Evolutionary conservation across 768 basidiomycete genomes (phyloP), one percentile per base, ranked within the genome.

Genomic region (Leucogyrophana mollusca): DNA sequence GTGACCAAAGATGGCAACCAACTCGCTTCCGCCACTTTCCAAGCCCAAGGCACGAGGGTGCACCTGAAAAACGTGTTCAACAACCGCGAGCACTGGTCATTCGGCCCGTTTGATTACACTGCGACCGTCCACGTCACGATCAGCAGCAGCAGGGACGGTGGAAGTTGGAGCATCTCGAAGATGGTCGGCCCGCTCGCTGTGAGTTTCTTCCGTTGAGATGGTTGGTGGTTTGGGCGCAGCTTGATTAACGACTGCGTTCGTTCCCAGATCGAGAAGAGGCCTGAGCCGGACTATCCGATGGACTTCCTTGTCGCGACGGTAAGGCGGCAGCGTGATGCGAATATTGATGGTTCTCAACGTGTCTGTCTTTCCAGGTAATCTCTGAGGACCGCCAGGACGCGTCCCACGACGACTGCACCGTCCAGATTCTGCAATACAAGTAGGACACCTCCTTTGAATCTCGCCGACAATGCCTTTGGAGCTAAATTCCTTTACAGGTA

Each of bases 281-380:
- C 27, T 30, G 27, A 30, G 13, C 27, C 6, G 27, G 27, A 30
- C 7, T 30, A 30, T 30, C 27, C 27, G 7, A 13, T 30, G 27
- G 27, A 37, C 6, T 21, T 37, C 35, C 35, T 9, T 9, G 9
- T 33, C 9, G 9, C n/a, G 9, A 9, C 32, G n/a, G n/a, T 9
- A 9, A 33, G 9, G n/a, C n/a, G 32, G 32, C 9, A 33, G 4
- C 55, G 47, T n/a, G 25, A 66, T 59, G n/a, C n/a, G n/a, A n/a
- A n/a, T n/a, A n/a, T n/a, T n/a, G n/a, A n/a, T n/a, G n/a, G n/a
- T n/a, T n/a, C n/a, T n/a, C n/a, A n/a, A n/a, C n/a, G n/a, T n/a
- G n/a, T n/a, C n/a, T n/a, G n/a, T n/a, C n/a, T n/a, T n/a, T n/a
- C n/a, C n/a, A n/a, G n/a, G n/a, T n/a, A n/a, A n/a, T n/a, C n/a